Evolutionary conservation across 192 early-diverging fungal genomes (phyloP).

Genomic region (Jimgerdemannia lactiflua): DNA sequence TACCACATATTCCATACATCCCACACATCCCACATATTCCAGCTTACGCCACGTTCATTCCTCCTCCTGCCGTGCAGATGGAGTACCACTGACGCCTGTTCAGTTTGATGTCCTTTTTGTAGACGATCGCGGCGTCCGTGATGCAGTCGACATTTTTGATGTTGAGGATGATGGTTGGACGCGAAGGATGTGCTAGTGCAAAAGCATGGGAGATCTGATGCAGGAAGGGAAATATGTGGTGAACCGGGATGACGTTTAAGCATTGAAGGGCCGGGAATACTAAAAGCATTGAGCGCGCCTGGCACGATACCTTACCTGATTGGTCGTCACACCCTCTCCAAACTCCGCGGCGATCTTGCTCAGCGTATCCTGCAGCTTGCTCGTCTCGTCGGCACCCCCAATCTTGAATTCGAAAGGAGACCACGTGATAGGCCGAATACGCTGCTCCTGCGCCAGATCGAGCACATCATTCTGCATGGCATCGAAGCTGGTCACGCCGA

Average conservation of each 20-base stretch:
- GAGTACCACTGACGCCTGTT: conserved; percentile 10
- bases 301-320: too few species aligned
- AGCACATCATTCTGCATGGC: conserved; percentile 32
- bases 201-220: conserved; percentile 45
- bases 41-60: too few species aligned
- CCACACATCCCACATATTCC: too few species aligned
- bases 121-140: conserved; percentile 6
- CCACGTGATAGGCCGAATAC: conserved; percentile 39
- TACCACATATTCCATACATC: too few species aligned
- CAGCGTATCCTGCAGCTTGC: conserved; percentile 22
- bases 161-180: conserved; percentile 29
- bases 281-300: neutral
- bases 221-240: conserved; percentile 4
- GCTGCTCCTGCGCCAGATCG: conserved; percentile 28
- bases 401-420: conserved; percentile 29
- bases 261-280: neutral
- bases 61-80: too few species aligned
- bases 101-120: conserved; percentile 10
- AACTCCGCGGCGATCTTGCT: conserved; percentile 26
- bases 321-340: conserved; percentile 16
- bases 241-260: too few species aligned
- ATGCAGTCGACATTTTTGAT: conserved; percentile 35
- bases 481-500: conserved; percentile 19
- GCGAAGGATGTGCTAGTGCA: conserved; percentile 33
- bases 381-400: conserved; percentile 10